Evolutionary conservation across 2,329 filamentous ascomycete genomes (phyloP), one percentile per base, ranked within the genome.

Genomic region (Botryotinia narcissicola): DNA sequence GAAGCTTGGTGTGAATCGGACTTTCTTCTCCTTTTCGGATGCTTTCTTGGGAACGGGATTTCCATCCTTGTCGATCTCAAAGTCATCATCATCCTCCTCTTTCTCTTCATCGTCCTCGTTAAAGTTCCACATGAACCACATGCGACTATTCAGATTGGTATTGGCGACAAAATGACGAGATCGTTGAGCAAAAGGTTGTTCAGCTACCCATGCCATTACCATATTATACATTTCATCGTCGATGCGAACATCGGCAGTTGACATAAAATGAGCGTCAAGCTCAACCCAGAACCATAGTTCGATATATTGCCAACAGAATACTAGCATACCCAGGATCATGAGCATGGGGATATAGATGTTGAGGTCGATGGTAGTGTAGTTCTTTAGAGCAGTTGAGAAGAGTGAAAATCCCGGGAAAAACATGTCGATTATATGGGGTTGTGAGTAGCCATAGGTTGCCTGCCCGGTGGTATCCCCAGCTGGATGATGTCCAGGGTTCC

Each of bases 161-260:
- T 90, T 91, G 59, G 89, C 91, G 18, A 92, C 85, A 76, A 92
- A 91, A 62, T 86, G 86, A 22, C 89, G 88, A 0, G 90, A 87
- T 8, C 83, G 82, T 74, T 87, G 85, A 32, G 89, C 85, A 76
- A 92, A 92, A 5, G 83, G 81, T 80, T 93, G 91, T 48, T 84
- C 82, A 2, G 90, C 86, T 3, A 93, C 86, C 91, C 91, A 93
- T 40, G 85, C 85, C 89, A 93, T 92, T 59, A 93, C 78, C 78
- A 92, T 91, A 79, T 90, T 90, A 83, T 92, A 93, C 73, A 92
- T 88, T 80, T 93, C 91, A 77, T 93, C 91, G 73, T 93, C 90
- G 42, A 88, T 86, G 62, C 89, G 86, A 57, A 93, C 87, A 77
- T 91, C 88, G 29, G 91, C 90, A 1, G 87, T 88, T 4, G 88